These are phyloP conservation scores for Scenedesmus sp. DNA, from an alignment of 163 green algal genomes.

Conservation along the genomic window DNA sequence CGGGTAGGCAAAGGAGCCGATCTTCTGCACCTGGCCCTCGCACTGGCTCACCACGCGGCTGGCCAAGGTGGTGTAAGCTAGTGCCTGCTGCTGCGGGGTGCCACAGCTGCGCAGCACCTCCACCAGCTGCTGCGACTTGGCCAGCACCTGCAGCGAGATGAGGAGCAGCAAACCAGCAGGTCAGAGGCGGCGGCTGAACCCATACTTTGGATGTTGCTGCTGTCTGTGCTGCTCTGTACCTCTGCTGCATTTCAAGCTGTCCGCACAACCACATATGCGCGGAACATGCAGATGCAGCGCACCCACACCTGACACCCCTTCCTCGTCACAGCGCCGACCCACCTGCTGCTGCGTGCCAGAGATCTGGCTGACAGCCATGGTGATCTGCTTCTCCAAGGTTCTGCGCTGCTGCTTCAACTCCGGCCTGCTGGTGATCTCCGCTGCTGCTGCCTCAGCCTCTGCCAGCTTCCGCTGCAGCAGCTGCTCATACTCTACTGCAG, in stretches of 20 bases:
- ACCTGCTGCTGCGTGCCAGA: conserved; percentile 51
- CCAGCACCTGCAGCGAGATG: conserved; percentile 15
- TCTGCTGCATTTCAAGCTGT: not conserved
- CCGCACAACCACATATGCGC: not conserved
- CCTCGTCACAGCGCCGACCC: not conserved
- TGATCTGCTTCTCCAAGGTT: conserved; percentile 48
- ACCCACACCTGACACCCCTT: not conserved
- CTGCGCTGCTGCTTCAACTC: conserved; percentile 45
- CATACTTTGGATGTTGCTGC: not conserved
- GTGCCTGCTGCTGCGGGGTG: conserved; percentile 20
- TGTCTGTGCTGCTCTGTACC: not conserved
- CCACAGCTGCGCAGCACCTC: not conserved
- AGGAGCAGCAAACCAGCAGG: not conserved
- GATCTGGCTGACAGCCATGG: conserved; percentile 47
- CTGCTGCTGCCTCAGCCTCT: conserved; percentile 37
- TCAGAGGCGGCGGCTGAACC: not conserved
- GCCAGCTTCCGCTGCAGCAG: conserved; percentile 17
- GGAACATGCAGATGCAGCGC: not conserved
- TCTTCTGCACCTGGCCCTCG: conserved; percentile 48
- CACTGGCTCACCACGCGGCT: conserved; percentile 46
- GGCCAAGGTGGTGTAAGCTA: not conserved
- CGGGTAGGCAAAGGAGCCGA: conserved; percentile 47
- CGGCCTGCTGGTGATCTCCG: conserved; percentile 23
- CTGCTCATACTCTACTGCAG: conserved; percentile 22
- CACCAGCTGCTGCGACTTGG: conserved; percentile 32